Conservation (phyloP, 2,329 filamentous ascomycete species). For the Aspergillus pseudotamarii region DNA sequence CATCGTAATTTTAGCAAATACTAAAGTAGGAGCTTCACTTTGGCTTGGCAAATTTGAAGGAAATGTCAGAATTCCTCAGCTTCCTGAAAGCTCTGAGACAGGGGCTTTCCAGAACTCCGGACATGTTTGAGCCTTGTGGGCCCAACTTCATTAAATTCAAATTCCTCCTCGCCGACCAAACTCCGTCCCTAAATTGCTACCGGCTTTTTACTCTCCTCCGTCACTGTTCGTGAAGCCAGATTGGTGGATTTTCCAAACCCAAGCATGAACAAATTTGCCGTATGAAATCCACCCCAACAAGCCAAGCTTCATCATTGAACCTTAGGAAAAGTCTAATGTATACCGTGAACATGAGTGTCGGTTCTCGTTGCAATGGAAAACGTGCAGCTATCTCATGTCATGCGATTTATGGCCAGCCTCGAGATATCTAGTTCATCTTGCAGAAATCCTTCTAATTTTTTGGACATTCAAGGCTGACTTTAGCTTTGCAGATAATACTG, state of each 20-base stretch:
- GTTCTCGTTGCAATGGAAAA: too few relatives aligned
- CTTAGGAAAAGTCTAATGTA: background rate
- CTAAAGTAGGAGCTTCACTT: background rate
- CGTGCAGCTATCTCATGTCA: background rate
- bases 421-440: background rate
- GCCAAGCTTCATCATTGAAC: background rate
- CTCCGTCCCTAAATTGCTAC: background rate
- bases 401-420: accelerated
- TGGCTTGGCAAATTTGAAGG: background rate
- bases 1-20: background rate
- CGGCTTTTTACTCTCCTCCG: background rate
- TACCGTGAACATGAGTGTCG: too few relatives aligned
- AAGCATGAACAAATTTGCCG: background rate
- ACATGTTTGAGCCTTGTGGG: background rate
- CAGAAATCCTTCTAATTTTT: background rate
- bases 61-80: background rate
- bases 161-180: background rate
- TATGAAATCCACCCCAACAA: background rate
- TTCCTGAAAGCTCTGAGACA: background rate
- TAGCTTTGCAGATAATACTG: too few relatives aligned
- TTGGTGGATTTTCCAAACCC: background rate
- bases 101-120: background rate
- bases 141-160: background rate
- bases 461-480: background rate
- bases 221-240: background rate